Conservation (phyloP, 805 yeast genomes). For the Lipomyces spencermartinsiae region DNA sequence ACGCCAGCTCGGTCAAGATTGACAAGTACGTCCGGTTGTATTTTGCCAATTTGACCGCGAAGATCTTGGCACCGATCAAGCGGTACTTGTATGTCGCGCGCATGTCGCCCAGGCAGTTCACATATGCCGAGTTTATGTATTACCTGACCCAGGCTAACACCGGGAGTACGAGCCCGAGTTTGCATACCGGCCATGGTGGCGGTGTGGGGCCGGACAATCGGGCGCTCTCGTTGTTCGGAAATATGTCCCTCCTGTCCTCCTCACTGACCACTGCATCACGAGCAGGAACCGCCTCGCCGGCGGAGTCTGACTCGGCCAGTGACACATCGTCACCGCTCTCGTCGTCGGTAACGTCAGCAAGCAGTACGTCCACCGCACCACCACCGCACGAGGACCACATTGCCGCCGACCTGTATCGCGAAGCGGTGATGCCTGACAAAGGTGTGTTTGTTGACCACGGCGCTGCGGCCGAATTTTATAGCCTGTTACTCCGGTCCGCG, state of each 20-base stretch:
- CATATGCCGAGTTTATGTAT: constrained; percentile 33
- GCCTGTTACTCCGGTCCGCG: constrained; percentile 24
- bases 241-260: background rate
- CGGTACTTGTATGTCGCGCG: constrained; percentile 33
- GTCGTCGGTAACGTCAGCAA: background rate
- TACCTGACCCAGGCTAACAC: constrained; percentile 10
- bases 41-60: constrained; percentile 36
- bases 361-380: background rate
- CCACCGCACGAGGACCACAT: background rate
- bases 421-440: constrained; percentile 30
- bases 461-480: constrained; percentile 26
- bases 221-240: background rate
- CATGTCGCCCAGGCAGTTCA: constrained; percentile 26
- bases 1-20: constrained; percentile 2
- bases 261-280: background rate
- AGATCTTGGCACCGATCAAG: constrained; percentile 31
- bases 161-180: background rate
- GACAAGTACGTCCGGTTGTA: constrained; percentile 32
- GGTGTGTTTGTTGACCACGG: constrained; percentile 21
- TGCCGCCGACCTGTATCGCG: constrained; percentile 17
- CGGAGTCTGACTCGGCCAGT: background rate
- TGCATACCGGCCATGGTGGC: background rate
- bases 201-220: background rate
- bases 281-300: background rate
- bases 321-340: background rate